phyloP scores from a whole-genome alignment of 2,329 filamentous ascomycete genomes.

The Aspergillus ruber region DNA sequence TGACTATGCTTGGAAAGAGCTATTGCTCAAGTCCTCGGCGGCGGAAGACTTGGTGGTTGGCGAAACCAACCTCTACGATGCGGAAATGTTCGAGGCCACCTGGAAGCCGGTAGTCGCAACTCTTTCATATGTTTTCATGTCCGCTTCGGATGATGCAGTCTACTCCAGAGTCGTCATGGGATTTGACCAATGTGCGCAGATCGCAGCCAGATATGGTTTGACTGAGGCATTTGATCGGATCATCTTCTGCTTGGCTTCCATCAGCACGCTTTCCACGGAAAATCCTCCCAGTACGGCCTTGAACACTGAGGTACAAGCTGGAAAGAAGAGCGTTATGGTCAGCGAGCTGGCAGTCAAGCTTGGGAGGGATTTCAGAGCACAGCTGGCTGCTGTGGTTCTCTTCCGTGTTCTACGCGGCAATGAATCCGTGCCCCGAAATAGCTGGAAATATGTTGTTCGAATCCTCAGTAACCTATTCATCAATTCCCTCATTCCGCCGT shows the following conservation, averaged over 20 bases:
- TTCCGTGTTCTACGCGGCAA: constrained; percentile 87
- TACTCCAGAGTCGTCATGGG: constrained; percentile 89
- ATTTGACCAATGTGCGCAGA: constrained; percentile 92
- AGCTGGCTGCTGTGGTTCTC: constrained; percentile 88
- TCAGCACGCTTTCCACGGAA: constrained; percentile 77
- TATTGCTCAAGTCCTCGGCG: constrained; percentile 75
- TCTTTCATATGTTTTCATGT: constrained; percentile 97
- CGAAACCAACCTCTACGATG: constrained; percentile 90
- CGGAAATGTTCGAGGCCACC: constrained; percentile 93
- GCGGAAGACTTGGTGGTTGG: constrained; percentile 69
- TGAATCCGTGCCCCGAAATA: constrained; percentile 65
- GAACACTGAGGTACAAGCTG: constrained; percentile 92
- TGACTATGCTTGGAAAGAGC: constrained; percentile 94
- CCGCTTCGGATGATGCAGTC: constrained; percentile 90
- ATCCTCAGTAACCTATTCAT: constrained; percentile 95
- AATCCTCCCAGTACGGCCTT: constrained; percentile 72
- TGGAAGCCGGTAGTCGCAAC: constrained; percentile 95
- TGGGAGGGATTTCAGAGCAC: constrained; percentile 85
- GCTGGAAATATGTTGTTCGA: constrained; percentile 61
- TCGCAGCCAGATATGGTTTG: constrained; percentile 76
- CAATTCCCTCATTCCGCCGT: constrained; percentile 83
- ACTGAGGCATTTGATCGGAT: constrained; percentile 89
- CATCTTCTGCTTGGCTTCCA: constrained; percentile 79
- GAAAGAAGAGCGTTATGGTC: constrained; percentile 93
- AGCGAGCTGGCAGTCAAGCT: constrained; percentile 96